phyloP scores from a whole-genome alignment of 768 basidiomycete species.

The Lentinula lateritia region DNA sequence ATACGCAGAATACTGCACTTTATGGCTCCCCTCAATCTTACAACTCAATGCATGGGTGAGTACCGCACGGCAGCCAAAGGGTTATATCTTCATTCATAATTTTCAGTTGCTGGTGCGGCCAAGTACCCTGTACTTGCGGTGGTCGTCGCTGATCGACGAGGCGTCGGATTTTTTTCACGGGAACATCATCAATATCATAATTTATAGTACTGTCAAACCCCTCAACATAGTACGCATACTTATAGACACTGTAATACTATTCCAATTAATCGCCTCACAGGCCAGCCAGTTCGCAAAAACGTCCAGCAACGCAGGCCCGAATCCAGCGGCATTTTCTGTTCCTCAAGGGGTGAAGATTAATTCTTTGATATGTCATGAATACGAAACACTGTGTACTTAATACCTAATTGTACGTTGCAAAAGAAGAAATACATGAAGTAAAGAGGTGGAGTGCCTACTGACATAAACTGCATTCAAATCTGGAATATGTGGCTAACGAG shows the following conservation, averaged over 20 bases:
- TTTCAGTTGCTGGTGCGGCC: conserved; percentile 1
- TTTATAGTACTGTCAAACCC: not conserved
- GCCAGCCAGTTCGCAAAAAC: too few species aligned
- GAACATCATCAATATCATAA: not conserved
- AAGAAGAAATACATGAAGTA: not conserved
- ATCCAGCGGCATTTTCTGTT: too few species aligned
- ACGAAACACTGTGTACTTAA: too few species aligned
- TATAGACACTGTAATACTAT: not conserved
- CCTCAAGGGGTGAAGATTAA: too few species aligned
- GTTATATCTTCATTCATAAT: not conserved
- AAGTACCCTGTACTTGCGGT: not conserved
- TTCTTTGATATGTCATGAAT: too few species aligned
- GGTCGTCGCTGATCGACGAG: not conserved
- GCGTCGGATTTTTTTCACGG: not conserved
- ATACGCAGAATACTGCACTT: not conserved
- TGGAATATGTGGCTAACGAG: not conserved
- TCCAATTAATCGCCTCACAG: not conserved
- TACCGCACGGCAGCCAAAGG: not conserved
- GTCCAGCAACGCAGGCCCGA: too few species aligned
- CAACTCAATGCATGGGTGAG: not conserved
- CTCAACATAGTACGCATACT: not conserved
- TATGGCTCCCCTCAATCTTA: not conserved
- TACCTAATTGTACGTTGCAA: not conserved
- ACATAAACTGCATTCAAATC: too few species aligned
- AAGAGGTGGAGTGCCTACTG: not conserved